These are phyloP conservation scores for Piper betle DNA, from an alignment of 164 flowering plant species.

Conservation along the genomic window DNA sequence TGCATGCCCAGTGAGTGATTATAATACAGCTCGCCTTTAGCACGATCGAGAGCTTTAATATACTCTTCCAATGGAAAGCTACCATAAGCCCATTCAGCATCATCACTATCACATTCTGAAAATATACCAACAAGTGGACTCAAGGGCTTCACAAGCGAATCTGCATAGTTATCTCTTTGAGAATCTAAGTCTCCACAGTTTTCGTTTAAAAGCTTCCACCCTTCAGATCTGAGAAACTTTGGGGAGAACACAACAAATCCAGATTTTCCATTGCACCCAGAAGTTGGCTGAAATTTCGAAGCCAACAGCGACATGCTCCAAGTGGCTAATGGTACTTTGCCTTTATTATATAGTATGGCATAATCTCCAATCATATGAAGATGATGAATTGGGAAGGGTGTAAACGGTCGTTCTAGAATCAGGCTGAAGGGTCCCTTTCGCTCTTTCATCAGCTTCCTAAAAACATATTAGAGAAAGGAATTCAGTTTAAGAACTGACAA, in stretches of 20 bases:
- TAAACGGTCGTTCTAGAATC: constrained; percentile 73
- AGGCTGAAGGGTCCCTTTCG: constrained; percentile 51
- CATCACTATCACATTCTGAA: constrained; percentile 47
- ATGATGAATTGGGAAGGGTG: constrained; percentile 88
- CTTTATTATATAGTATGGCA: constrained; percentile 52
- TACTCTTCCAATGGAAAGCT: constrained; percentile 86
- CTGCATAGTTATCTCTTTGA: constrained; percentile 10
- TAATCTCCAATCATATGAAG: constrained; percentile 32
- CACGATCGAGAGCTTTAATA: constrained; percentile 72
- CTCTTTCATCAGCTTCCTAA: constrained; percentile 61
- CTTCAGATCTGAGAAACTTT: constrained; percentile 38
- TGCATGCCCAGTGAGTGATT: constrained; percentile 84
- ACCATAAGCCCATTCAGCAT: constrained; percentile 83
- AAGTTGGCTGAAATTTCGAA: constrained; percentile 35
- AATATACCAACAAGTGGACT: constrained; percentile 50
- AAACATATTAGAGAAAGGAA: background rate
- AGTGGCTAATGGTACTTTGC: constrained; percentile 56
- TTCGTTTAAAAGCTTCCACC: constrained; percentile 38
- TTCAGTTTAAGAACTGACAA: too few species aligned
- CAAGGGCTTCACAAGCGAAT: constrained; percentile 15
- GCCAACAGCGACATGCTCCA: constrained; percentile 42
- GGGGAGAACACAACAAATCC: constrained; percentile 62
- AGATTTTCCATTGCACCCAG: constrained; percentile 43
- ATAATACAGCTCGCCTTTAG: constrained; percentile 76
- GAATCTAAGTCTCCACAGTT: constrained; percentile 20